Evolutionary conservation across 345 rosid species (phyloP).

Genomic region (Pugionium cornutum): DNA sequence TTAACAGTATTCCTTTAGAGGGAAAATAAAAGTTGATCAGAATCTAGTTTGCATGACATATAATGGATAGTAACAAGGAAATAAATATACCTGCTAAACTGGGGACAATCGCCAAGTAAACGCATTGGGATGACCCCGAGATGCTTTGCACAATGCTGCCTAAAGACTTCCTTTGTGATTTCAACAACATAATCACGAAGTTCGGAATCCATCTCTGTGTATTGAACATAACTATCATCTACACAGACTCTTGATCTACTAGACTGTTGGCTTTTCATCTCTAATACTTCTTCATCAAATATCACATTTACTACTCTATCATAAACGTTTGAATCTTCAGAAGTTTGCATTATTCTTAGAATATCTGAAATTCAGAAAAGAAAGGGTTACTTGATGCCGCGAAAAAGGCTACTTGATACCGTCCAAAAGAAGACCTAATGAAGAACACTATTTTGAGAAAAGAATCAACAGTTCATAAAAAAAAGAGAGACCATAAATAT

Average conservation of each 20-base stretch:
- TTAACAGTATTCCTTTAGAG: constrained; percentile 78
- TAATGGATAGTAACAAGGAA: constrained; percentile 8
- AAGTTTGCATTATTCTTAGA: constrained; percentile 75
- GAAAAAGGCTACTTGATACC: constrained; percentile 32
- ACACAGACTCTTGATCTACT: constrained; percentile 43
- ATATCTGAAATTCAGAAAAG: constrained; percentile 57
- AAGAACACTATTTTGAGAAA: constrained; percentile 2
- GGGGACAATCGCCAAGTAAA: constrained; percentile 63
- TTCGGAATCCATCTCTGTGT: constrained; percentile 65
- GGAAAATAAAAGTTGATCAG: constrained; percentile 38
- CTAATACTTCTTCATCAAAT: constrained; percentile 70
- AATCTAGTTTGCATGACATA: constrained; percentile 28
- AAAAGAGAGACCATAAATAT: neutral
- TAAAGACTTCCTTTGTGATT: constrained; percentile 75
- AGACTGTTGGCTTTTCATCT: constrained; percentile 56
- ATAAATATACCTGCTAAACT: constrained; percentile 58
- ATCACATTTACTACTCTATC: constrained; percentile 81
- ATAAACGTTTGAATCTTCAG: constrained; percentile 84
- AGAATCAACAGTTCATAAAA: constrained; percentile 1
- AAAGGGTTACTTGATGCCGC: constrained; percentile 34
- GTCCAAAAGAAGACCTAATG: neutral
- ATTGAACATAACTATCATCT: constrained; percentile 53
- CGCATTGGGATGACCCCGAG: constrained; percentile 70
- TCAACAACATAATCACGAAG: constrained; percentile 79
- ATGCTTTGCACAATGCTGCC: constrained; percentile 83